Evolutionary conservation across 768 basidiomycete genomes (phyloP), one percentile per base, ranked within the genome.

Genomic region (Podaxis sp.): DNA sequence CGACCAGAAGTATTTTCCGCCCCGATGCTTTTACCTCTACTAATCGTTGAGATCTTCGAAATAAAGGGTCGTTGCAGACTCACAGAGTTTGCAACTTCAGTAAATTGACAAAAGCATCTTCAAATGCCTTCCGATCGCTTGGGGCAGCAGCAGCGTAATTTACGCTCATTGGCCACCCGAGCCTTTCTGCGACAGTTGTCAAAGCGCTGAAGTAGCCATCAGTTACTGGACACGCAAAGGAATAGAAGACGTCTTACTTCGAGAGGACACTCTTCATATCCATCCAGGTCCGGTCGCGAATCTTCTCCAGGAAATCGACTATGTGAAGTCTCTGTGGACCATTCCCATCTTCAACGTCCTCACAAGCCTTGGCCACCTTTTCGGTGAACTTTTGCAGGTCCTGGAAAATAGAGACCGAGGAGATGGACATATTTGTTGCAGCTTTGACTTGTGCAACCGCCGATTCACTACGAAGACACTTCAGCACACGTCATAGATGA

Each of bases 131-230:
- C 57, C 89, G 80, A 54, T 87, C 80, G 26, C 84, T 80, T 12
- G 75, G 66, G 4, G 80, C 68, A 6, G 82, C 79, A 0, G 81
- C 65, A 22, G 77, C 70, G 68, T 92, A 94, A 67, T 93, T 83
- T 0, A 95, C 82, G 17, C 83, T 78, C 66, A 81, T 80, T 2
- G 96, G 96, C 96, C 96, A 99, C n/a, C 86, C 82, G 26, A 99
- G 73, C 52, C 79, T 80, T 73, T 96, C 95, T 1, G 91, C 82
- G 13, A 85, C 82, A 28, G 77, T 73, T 22, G 87, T 75, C 24
- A 99, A 77, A 4, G 80, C 73, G 19, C 95, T 96, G 65, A 4
- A 52, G 55, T 59, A 44, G 48, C 15, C 28, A 46, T n/a, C 46
- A 64, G 12, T 44, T 6, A 42, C 28, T 42, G 15, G 28, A 19